Base-by-base conservation (phyloP, 2,329 filamentous ascomycete genomes). In the Nemania bipapillata region DNA sequence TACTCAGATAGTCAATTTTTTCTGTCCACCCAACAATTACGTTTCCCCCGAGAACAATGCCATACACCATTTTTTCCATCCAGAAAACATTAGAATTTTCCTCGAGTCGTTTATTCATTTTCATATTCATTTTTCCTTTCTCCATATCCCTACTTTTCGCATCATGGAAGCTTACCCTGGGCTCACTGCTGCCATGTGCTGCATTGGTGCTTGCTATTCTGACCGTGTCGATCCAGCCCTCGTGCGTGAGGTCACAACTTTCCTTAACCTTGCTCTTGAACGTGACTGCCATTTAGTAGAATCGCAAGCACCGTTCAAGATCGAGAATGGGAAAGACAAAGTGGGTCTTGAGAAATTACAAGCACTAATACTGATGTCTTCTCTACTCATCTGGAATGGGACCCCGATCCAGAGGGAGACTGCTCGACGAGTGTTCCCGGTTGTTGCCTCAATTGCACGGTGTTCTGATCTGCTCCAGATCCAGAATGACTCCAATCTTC, bases 141-240 rank as follows among this genome's bases (percentile, higher is more conserved):
- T 93, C 60, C 91, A 94, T 76, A 85, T 91, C 77, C 86, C 90
- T 40, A 91, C 90, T 8, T 92, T 93, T 80, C 86, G 89, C 75
- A 86, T 91, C 61, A 83, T 86, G 69, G 85, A 89, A 70, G 87
- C 89, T 54, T 89, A 90, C 77, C 88, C 89, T 68, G 89, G 90
- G 71, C 84, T 93, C 69, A 81, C 92, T 57, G 84, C 91, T 68
- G 85, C 86, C 69, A 91, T 94, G 84, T 89, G 91, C 75, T 92
- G 89, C 77, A 85, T 92, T 74, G 91, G 91, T 42, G 91, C 91
- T 47, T 91, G 92, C 65, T 94, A 93, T 79, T 92, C 91, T 59
- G 85, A 91, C 62, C 85, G 84, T 69, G 81, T 91, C 49, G 66
- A 69, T 81, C 83, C 30, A 80, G 89, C 52, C 81, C 84, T 68